Evolutionary conservation across 352 stramenopile genomes (phyloP).

Genomic region (Pythium angustatum): DNA sequence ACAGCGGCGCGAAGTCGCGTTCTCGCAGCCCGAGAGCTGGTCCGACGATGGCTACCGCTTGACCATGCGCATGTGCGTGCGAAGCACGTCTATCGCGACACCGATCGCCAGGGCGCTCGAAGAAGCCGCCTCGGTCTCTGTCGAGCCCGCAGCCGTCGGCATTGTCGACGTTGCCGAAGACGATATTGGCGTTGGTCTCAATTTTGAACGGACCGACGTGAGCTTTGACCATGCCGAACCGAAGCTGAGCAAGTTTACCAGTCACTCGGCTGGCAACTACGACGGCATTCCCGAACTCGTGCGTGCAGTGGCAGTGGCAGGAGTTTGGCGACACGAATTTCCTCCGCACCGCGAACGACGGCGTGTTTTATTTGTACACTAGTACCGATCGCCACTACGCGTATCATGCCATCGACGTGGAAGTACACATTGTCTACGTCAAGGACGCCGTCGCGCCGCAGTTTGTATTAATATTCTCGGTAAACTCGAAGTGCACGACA

Average conservation of each 20-base stretch:
- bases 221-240: background rate
- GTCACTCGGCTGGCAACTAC: background rate
- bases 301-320: slow-evolving; percentile 1
- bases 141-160: background rate
- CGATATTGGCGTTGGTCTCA: slow-evolving; percentile 17
- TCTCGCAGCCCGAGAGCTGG: slow-evolving; percentile 17
- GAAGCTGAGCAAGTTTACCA: background rate
- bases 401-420: background rate
- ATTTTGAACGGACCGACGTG: slow-evolving; percentile 1
- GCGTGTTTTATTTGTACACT: background rate
- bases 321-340: background rate
- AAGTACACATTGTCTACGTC: slow-evolving; percentile 2
- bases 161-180: slow-evolving; percentile 15
- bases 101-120: background rate
- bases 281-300: slow-evolving; percentile 17
- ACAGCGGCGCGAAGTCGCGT: slow-evolving; percentile 19
- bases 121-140: background rate
- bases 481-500: background rate
- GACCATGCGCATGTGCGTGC: slow-evolving; percentile 11
- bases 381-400: background rate
- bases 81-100: background rate
- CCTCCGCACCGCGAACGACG: background rate
- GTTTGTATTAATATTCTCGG: background rate
- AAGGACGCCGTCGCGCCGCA: background rate
- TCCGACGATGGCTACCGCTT: slow-evolving; percentile 17